Base-by-base conservation (phyloP, 371 early-diverging fungal genomes). In the Lichtheimia ornata region DNA sequence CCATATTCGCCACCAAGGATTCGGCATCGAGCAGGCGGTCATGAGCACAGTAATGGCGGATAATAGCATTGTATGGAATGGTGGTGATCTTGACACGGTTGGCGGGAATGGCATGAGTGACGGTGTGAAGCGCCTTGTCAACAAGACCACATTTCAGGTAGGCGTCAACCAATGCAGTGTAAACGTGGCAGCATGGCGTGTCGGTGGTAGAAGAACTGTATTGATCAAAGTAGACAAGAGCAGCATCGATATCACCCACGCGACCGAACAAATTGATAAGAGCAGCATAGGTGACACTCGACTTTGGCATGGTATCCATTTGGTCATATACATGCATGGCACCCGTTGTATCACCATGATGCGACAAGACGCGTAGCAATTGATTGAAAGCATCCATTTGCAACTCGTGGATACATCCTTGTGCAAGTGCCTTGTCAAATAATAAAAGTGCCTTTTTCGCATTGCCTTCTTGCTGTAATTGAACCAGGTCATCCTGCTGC, bases 181-280 rank as follows among this genome's bases (percentile, higher is more conserved):
- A 80, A 13, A 82, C 69, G 71, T 70, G 35, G 69, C 62, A 66
- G 74, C 79, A 54, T 0, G 62, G 59, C 9, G 66, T 63, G 13
- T 66, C 17, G 9, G 58, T 47, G 15, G 53, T 53, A 22, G 77
- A 73, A 15, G 80, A 63, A n/a, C 45, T 53, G 25, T 70, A 80
- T 50, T 70, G 68, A 15, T 63, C 56, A 63, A 73, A 78, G 47
- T 76, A 80, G 28, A 64, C 56, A 22, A 71, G 62, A 13, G 79
- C 72, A 18, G 70, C 60, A 11, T 59, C 35, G 6, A 80, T 35
- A 57, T 82, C 79, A 41, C 79, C 77, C 11, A 64, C 71, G 28
- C 76, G 70, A 13, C 83, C 81, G 65, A 79, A 80, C 20, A 78
- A 52, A 25, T 73, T 72, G 44, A 82, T 74, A 22, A 82, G 67